A percentile compares a stretch with the other conserved stretches of the same genome.
phyloP scores from a whole-genome alignment of 148 eudicot genomes.

The Chenopodium quinoa region DNA sequence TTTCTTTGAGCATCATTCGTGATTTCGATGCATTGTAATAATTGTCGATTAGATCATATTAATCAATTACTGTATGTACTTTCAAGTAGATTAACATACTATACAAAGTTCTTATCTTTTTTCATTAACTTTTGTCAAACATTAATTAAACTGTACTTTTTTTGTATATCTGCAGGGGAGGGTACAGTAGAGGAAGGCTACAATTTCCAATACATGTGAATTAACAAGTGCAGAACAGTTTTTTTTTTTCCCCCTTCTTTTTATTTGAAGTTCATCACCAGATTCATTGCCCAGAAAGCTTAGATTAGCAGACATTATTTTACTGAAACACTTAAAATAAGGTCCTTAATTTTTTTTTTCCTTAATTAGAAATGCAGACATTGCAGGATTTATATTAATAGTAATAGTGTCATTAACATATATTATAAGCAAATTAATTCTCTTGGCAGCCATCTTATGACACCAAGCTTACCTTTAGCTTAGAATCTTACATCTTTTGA shows the following conservation, averaged over 20 bases:
- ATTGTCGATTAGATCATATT: no score
- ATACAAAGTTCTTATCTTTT: background rate
- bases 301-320: constrained; percentile 23
- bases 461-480: background rate
- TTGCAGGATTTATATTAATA: background rate
- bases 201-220: constrained; percentile 27
- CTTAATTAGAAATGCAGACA: background rate
- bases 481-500: constrained; percentile 20
- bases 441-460: constrained; percentile 2
- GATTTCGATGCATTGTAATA: background rate
- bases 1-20: background rate
- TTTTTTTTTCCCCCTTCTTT: background rate
- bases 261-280: constrained; percentile 11
- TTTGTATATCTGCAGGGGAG: constrained; percentile 26
- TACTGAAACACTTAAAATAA: constrained; percentile 8
- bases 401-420: background rate
- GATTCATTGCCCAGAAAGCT: background rate
- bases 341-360: background rate
- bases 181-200: constrained; percentile 24
- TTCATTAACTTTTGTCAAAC: background rate
- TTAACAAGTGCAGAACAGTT: constrained; percentile 1
- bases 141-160: background rate
- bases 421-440: constrained; percentile 1
- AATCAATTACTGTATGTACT: background rate
- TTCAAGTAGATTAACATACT: background rate